A percentile compares a stretch with the other conserved stretches of the same genome.
Conservation (phyloP, 257 asterid genomes). For the Cordia subcordata region DNA sequence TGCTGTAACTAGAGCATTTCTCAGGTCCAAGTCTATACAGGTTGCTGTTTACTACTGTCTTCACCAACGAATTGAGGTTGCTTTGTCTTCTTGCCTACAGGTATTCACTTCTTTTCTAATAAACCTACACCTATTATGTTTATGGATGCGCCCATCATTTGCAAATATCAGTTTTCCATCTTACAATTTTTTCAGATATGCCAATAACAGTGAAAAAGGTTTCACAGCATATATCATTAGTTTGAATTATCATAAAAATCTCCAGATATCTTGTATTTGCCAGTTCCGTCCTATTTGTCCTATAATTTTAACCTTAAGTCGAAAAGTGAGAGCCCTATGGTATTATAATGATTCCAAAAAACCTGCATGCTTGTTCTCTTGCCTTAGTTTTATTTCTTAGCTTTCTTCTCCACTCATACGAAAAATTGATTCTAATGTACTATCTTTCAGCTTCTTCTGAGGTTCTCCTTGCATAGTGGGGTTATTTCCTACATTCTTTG, state of each 20-base stretch:
- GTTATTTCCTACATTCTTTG: conserved; percentile 64
- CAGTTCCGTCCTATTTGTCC: too few species aligned
- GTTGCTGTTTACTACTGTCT: conserved; percentile 85
- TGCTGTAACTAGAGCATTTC: conserved; percentile 66
- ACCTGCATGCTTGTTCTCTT: not conserved
- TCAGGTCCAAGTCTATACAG: conserved; percentile 81
- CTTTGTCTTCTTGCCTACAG: conserved; percentile 71
- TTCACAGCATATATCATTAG: too few species aligned
- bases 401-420: conserved; percentile 5
- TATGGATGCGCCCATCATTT: not conserved
- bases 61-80: conserved; percentile 77
- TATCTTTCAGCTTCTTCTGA: conserved; percentile 31
- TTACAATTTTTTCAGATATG: too few species aligned
- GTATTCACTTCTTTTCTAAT: conserved; percentile 25
- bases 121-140: not conserved
- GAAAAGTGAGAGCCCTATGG: too few species aligned
- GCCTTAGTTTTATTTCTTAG: not conserved
- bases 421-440: conserved; percentile 11
- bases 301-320: too few species aligned
- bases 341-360: too few species aligned
- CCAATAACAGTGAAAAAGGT: too few species aligned
- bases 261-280: too few species aligned
- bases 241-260: too few species aligned
- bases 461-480: conserved; percentile 66
- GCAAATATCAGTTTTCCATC: too few species aligned